phyloP scores from a whole-genome alignment of 1,284 basidiomycete species.

The Cerioporus squamosus region DNA sequence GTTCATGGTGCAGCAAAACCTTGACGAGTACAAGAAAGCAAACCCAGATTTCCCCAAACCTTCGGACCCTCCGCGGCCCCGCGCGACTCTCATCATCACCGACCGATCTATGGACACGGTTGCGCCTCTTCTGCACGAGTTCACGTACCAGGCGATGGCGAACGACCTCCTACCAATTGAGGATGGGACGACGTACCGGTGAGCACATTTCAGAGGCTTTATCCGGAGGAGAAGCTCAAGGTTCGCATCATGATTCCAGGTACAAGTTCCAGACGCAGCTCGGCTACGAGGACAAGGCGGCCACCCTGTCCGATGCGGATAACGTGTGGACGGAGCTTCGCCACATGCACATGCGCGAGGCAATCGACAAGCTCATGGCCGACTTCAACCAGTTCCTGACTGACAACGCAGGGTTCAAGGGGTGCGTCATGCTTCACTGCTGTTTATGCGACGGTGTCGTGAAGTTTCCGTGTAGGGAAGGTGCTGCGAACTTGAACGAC shows the following conservation, averaged over 20 bases:
- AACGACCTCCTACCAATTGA: constrained; percentile 92
- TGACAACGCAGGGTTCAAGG: constrained; percentile 91
- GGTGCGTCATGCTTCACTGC: constrained; percentile 50
- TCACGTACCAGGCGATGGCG: constrained; percentile 99
- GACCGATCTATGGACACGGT: constrained; percentile 95
- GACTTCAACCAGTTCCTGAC: constrained; percentile 95
- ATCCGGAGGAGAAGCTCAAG: neutral
- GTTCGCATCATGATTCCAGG: constrained; percentile 40
- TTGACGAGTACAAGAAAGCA: constrained; percentile 85
- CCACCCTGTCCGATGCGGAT: constrained; percentile 85
- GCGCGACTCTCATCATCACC: constrained; percentile 87
- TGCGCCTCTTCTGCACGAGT: constrained; percentile 94
- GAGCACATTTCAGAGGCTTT: constrained; percentile 34
- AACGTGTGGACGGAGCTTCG: constrained; percentile 91
- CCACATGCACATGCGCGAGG: constrained; percentile 98
- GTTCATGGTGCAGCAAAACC: constrained; percentile 76
- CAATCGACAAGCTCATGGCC: constrained; percentile 93
- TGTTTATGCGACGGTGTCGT: neutral
- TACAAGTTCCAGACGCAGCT: constrained; percentile 88
- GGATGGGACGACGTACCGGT: constrained; percentile 88
- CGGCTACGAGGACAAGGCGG: constrained; percentile 89
- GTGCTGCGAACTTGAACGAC: constrained; percentile 90
- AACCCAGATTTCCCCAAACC: constrained; percentile 89
- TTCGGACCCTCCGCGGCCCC: constrained; percentile 68
- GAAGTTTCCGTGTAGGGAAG: constrained; percentile 51